Percentiles rank a stretch among this genome's conserved stretches.
Evolutionary conservation across 2,329 filamentous ascomycete species (phyloP).

Genomic region (Lasiodiplodia hormozganensis): DNA sequence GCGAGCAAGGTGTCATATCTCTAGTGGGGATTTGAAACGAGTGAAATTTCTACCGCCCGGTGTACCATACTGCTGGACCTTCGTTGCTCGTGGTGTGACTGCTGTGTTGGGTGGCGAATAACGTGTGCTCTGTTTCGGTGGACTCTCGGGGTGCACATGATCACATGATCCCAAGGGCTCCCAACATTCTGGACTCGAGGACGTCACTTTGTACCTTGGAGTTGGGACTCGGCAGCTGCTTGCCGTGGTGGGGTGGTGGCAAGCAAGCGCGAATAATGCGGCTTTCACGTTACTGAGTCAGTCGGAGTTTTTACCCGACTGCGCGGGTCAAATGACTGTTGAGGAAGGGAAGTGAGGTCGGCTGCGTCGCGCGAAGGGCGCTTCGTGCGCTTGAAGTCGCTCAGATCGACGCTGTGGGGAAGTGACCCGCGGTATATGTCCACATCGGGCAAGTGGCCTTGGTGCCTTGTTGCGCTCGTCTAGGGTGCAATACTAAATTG

Average conservation of each 20-base stretch:
- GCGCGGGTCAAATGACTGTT: background rate
- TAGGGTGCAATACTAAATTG: background rate
- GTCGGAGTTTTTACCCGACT: background rate
- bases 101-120: too few relatives aligned
- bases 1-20: background rate
- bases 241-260: background rate
- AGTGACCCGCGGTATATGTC: background rate
- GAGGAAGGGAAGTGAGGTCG: background rate
- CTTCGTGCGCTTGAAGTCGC: background rate
- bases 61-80: too few relatives aligned
- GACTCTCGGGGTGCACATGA: background rate
- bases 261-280: background rate
- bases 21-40: background rate
- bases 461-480: background rate
- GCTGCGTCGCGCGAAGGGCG: background rate
- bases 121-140: background rate
- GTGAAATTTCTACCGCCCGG: too few relatives aligned
- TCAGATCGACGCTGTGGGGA: background rate
- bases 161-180: background rate
- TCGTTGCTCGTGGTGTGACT: too few relatives aligned
- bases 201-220: background rate
- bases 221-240: background rate
- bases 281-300: background rate
- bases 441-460: background rate
- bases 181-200: background rate